These are phyloP conservation scores for Fusarium keratoplasticum DNA, from an alignment of 2,329 filamentous ascomycete species.

Conservation along the genomic window DNA sequence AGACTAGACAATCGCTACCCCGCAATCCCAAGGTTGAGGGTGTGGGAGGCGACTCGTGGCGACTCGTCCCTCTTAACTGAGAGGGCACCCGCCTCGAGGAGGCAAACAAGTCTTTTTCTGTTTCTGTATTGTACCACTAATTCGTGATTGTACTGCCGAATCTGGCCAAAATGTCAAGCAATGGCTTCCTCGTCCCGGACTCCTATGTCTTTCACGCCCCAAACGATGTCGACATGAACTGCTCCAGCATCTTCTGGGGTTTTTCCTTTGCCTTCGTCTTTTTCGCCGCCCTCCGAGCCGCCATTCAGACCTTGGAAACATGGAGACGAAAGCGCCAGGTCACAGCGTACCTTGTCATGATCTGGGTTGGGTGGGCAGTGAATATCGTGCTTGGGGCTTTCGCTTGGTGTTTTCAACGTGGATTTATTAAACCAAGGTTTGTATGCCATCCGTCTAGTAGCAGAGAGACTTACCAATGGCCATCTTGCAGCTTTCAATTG, in stretches of 20 bases:
- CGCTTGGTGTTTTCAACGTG: background rate
- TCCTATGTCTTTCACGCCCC: background rate
- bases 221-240: background rate
- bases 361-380: background rate
- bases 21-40: background rate
- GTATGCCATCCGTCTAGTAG: background rate
- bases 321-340: background rate
- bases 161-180: background rate
- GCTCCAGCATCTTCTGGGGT: background rate
- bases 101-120: background rate
- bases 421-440: background rate
- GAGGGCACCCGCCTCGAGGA: background rate
- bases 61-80: conserved; percentile 1
- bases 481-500: background rate
- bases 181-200: background rate
- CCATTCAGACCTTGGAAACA: background rate
- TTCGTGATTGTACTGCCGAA: background rate
- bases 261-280: background rate
- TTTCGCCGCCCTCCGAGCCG: background rate
- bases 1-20: background rate
- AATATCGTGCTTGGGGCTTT: background rate
- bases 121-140: background rate
- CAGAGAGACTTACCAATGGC: background rate
- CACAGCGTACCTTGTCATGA: background rate
- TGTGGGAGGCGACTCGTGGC: conserved; percentile 1